These are phyloP conservation scores for Leccinum olivaceopallidum DNA, from an alignment of 768 basidiomycete species.

Conservation along the genomic window DNA sequence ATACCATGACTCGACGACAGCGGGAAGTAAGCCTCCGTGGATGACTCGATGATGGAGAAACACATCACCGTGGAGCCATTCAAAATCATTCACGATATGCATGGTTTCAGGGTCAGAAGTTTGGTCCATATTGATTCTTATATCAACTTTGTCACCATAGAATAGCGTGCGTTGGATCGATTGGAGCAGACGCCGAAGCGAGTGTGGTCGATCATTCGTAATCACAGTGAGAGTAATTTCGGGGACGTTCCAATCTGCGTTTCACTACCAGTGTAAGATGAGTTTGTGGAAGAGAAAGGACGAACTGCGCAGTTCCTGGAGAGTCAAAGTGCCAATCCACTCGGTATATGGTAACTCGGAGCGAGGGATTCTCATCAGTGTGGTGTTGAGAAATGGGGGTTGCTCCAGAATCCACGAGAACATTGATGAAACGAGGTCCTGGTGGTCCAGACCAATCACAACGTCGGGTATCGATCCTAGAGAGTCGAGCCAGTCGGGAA, in stretches of 20 bases:
- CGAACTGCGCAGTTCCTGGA: slow-evolving; percentile 44
- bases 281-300: slow-evolving; percentile 15
- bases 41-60: slow-evolving; percentile 71
- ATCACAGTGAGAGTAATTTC: slow-evolving; percentile 71
- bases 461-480: slow-evolving; percentile 33
- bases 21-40: slow-evolving; percentile 78
- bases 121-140: slow-evolving; percentile 78
- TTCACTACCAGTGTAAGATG: slow-evolving; percentile 8
- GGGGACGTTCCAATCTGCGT: slow-evolving; percentile 73
- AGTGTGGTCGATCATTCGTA: slow-evolving; percentile 73
- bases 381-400: slow-evolving; percentile 28
- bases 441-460: slow-evolving; percentile 36
- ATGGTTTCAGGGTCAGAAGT: slow-evolving; percentile 65
- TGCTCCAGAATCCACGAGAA: slow-evolving; percentile 23
- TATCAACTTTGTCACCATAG: slow-evolving; percentile 64
- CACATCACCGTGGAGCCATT: slow-evolving; percentile 62
- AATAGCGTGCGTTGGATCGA: slow-evolving; percentile 61
- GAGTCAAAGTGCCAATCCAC: slow-evolving; percentile 63
- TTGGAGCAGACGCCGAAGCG: slow-evolving; percentile 62
- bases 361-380: slow-evolving; percentile 45
- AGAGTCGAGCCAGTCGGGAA: slow-evolving; percentile 35
- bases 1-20: slow-evolving; percentile 91
- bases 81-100: slow-evolving; percentile 45
- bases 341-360: slow-evolving; percentile 50
- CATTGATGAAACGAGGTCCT: slow-evolving; percentile 24